Evolutionary conservation across 306 rosid genomes (phyloP).

Genomic region (Arachis stenosperma): DNA sequence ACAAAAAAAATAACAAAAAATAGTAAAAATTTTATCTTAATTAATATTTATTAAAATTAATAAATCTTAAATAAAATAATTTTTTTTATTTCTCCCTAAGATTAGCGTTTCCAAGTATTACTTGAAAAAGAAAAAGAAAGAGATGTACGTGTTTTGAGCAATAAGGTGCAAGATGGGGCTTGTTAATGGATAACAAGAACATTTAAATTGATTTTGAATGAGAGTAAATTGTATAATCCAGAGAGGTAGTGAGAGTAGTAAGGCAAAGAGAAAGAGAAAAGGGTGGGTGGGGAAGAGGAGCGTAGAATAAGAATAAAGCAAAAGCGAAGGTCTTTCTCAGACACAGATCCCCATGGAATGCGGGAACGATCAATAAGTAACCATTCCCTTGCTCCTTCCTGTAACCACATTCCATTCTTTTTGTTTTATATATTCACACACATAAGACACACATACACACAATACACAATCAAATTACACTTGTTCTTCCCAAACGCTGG

Average conservation of each 20-base stretch:
- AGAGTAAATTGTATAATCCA: slow-evolving; percentile 9
- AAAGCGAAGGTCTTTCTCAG: slow-evolving; percentile 77
- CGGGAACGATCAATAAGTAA: slow-evolving; percentile 40
- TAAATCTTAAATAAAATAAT: too few species aligned
- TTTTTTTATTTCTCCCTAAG: too few species aligned
- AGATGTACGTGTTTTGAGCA: slow-evolving; percentile 24
- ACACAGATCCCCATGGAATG: slow-evolving; percentile 86
- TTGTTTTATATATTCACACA: slow-evolving; percentile 43
- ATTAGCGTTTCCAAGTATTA: too few species aligned
- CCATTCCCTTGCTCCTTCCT: slow-evolving; percentile 56
- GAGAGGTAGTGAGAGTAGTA: slow-evolving; percentile 41
- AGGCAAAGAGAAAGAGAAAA: too few species aligned
- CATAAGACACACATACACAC: too few species aligned
- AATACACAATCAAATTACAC: too few species aligned
- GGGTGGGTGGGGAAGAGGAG: too few species aligned
- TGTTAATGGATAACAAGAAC: slow-evolving; percentile 22
- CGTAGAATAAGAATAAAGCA: slow-evolving; percentile 39
- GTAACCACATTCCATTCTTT: slow-evolving; percentile 61
- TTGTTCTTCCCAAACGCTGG: slow-evolving; percentile 37
- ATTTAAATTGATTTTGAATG: not conserved
- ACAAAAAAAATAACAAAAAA: too few species aligned
- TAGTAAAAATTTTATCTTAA: too few species aligned
- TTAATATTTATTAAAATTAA: too few species aligned
- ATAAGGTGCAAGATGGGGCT: slow-evolving; percentile 27
- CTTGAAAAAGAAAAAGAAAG: slow-evolving; percentile 37